Evolutionary conservation across 2,329 filamentous ascomycete genomes (phyloP).

Genomic region (Coniochaeta hoffmannii): DNA sequence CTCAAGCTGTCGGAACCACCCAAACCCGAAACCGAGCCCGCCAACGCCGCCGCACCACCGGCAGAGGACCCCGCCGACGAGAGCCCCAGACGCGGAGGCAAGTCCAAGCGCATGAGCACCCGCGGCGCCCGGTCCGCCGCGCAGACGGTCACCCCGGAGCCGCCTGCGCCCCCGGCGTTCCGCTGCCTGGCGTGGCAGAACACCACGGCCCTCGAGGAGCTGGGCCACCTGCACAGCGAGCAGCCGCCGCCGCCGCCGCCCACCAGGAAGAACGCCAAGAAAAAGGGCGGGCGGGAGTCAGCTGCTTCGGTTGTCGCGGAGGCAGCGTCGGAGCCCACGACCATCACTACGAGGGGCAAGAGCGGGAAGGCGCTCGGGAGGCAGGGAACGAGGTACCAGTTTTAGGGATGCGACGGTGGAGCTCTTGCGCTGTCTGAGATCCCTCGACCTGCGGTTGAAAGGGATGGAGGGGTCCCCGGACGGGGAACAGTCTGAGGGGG

Average conservation of each 20-base stretch:
- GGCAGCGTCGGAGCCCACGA: slow-evolving; percentile 10
- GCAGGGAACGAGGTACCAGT: neutral
- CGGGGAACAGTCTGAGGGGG: no score
- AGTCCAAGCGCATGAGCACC: slow-evolving; percentile 34
- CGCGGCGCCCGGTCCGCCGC: slow-evolving; percentile 22
- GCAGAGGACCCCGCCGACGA: neutral
- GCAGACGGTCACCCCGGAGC: slow-evolving; percentile 32
- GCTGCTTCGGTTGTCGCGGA: slow-evolving; percentile 4
- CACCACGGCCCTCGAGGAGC: slow-evolving; percentile 46
- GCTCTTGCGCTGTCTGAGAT: neutral
- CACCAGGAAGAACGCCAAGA: slow-evolving; percentile 43
- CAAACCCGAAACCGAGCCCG: slow-evolving; percentile 17
- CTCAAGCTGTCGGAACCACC: slow-evolving; percentile 41
- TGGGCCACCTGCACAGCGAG: slow-evolving; percentile 51
- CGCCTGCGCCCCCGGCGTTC: slow-evolving; percentile 35
- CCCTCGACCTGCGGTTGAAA: neutral
- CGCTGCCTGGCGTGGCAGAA: slow-evolving; percentile 50
- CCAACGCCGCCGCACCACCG: neutral
- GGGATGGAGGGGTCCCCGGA: no score
- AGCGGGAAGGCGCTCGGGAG: slow-evolving; percentile 4
- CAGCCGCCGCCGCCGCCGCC: slow-evolving; percentile 45
- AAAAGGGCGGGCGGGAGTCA: slow-evolving; percentile 25
- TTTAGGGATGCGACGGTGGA: neutral
- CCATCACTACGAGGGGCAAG: slow-evolving; percentile 7
- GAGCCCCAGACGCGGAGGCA: slow-evolving; percentile 5